Conservation (phyloP, 2,329 filamentous ascomycete species). For the Dothiorella sarmentorum region DNA sequence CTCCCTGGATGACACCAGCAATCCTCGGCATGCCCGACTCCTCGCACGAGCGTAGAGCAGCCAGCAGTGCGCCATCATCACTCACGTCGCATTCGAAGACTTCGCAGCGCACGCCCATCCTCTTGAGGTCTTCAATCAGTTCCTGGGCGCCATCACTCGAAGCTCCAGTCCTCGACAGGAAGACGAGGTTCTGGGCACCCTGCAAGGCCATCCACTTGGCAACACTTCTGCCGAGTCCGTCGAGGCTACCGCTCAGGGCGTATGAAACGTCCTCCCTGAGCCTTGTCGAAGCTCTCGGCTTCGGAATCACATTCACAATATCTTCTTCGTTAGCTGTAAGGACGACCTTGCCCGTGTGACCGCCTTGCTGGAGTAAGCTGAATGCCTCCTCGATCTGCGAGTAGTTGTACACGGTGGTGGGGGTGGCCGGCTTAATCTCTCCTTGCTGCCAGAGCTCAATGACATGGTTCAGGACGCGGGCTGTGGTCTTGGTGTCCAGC, state of each 20-base stretch:
- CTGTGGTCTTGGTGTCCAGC: not conserved
- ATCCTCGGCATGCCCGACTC: slow-evolving; percentile 20
- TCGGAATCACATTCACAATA: not conserved
- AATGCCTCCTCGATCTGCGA: slow-evolving; percentile 22
- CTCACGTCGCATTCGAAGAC: slow-evolving; percentile 12
- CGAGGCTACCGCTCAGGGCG: slow-evolving; percentile 28
- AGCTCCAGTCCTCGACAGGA: slow-evolving; percentile 26
- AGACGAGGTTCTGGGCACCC: slow-evolving; percentile 27
- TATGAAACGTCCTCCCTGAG: slow-evolving; percentile 21
- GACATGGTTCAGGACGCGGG: slow-evolving; percentile 11
- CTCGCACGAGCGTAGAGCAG: not conserved
- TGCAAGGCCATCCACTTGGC: slow-evolving; percentile 26
- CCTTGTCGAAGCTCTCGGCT: not conserved
- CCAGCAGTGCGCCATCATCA: not conserved
- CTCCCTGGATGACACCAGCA: slow-evolving; percentile 27
- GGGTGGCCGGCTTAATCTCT: slow-evolving; percentile 29
- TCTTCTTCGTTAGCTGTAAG: slow-evolving; percentile 19
- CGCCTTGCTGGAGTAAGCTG: slow-evolving; percentile 39
- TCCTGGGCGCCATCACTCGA: slow-evolving; percentile 22
- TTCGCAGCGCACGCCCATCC: not conserved
- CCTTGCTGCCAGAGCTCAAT: slow-evolving; percentile 20
- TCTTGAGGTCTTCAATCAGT: not conserved
- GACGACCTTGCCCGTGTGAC: slow-evolving; percentile 27
- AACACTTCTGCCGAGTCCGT: slow-evolving; percentile 28
- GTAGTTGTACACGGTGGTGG: slow-evolving; percentile 20